phyloP scores from a whole-genome alignment of 306 rosid genomes.

The Quercus berberidifolia region DNA sequence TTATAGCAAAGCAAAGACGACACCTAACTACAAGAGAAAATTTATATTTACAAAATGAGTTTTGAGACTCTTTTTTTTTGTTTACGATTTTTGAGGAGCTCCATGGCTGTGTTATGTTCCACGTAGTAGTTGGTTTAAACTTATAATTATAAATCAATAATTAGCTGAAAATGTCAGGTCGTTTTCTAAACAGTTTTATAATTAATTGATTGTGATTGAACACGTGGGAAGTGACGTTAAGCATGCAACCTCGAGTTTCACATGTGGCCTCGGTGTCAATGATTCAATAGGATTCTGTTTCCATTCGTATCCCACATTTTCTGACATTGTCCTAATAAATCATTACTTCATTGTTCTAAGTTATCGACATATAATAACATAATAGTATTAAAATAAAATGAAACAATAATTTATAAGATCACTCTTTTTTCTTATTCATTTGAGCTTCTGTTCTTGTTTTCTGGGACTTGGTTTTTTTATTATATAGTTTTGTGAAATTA shows the following conservation, averaged over 20 bases:
- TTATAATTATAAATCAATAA: no score
- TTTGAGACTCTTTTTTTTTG: background rate
- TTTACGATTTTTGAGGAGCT: background rate
- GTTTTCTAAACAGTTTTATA: background rate
- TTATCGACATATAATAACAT: background rate
- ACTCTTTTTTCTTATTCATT: no score
- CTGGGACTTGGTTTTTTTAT: no score
- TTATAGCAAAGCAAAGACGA: no score
- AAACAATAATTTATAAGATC: no score
- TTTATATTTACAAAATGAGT: conserved; percentile 9
- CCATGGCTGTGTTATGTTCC: conserved; percentile 18
- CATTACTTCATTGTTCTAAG: background rate
- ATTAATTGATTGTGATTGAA: background rate
- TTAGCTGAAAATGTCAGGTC: background rate
- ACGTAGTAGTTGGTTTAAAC: conserved; percentile 32
- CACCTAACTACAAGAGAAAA: background rate
- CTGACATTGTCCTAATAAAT: background rate
- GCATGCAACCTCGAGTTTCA: background rate
- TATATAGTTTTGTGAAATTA: no score
- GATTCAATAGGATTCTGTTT: conserved; percentile 1
- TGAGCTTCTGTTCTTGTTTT: no score
- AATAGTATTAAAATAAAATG: no score
- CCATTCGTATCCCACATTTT: background rate
- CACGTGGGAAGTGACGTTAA: conserved; percentile 17
- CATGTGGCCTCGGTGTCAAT: conserved; percentile 54